A percentile compares a stretch with the other conserved stretches of the same genome.
phyloP scores from a whole-genome alignment of 1,139 yeast species.

The Blastobotrys petasosporus region DNA sequence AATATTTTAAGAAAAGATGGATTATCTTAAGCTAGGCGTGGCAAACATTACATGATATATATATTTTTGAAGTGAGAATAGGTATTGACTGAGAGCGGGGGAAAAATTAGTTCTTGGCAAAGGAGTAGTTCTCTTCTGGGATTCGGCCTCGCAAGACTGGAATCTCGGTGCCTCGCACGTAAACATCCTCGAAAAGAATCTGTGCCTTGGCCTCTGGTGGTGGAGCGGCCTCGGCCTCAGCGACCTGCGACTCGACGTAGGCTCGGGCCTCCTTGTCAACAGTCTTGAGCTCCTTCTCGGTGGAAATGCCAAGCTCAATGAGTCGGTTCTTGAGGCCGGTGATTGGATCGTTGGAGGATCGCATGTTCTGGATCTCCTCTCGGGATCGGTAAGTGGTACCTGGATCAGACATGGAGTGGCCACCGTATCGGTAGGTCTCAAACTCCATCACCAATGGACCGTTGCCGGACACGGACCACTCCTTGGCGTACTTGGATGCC shows the following conservation, averaged over 20 bases:
- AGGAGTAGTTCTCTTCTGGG: conserved; percentile 60
- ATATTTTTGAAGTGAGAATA: too few species aligned
- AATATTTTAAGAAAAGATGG: too few species aligned
- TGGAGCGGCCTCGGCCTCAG: conserved; percentile 87
- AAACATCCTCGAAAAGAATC: conserved; percentile 92
- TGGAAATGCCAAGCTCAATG: conserved; percentile 74
- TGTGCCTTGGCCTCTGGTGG: conserved; percentile 96
- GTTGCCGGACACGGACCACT: conserved; percentile 88
- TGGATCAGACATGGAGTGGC: conserved; percentile 99
- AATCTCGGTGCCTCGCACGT: conserved; percentile 89
- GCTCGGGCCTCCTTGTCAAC: conserved; percentile 95
- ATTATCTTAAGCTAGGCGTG: too few species aligned
- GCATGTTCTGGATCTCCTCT: conserved; percentile 99
- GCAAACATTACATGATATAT: too few species aligned
- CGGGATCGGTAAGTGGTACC: conserved; percentile 99
- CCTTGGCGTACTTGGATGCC: conserved; percentile 95
- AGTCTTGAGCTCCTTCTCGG: conserved; percentile 89
- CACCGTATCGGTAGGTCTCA: conserved; percentile 99
- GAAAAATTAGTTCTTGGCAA: conserved; percentile 18
- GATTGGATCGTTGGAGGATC: conserved; percentile 96
- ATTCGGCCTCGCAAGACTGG: conserved; percentile 95
- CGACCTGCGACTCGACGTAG: conserved; percentile 89
- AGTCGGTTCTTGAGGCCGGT: conserved; percentile 89
- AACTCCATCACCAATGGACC: conserved; percentile 95
- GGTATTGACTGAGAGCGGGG: too few species aligned